These are phyloP conservation scores for Pichia scutulata DNA, from an alignment of 805 yeast species.

Conservation along the genomic window DNA sequence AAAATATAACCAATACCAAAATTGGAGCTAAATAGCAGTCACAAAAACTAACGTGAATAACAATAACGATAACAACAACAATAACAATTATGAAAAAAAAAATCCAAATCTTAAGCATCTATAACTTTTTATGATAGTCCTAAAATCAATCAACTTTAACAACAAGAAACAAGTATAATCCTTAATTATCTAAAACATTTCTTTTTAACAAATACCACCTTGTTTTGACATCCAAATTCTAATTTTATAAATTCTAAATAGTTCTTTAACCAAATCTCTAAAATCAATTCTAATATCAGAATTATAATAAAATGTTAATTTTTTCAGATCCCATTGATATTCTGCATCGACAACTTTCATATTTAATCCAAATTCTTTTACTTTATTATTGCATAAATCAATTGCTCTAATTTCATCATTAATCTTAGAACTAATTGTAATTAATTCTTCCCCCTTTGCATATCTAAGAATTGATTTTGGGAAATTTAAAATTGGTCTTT, in stretches of 20 bases:
- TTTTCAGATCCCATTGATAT: slow-evolving; percentile 79
- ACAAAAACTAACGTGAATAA: too few relatives aligned
- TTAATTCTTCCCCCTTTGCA: slow-evolving; percentile 56
- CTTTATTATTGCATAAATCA: slow-evolving; percentile 50
- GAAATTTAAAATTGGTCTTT: slow-evolving; percentile 44
- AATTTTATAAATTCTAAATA: slow-evolving; percentile 69
- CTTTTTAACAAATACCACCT: slow-evolving; percentile 5
- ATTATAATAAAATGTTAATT: slow-evolving; percentile 66
- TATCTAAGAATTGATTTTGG: slow-evolving; percentile 62
- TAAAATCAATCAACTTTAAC: background rate
- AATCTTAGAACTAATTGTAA: slow-evolving; percentile 48
- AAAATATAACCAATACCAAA: too few relatives aligned
- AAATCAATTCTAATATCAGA: slow-evolving; percentile 65
- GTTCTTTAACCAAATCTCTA: slow-evolving; percentile 67
- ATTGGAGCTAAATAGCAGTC: too few relatives aligned
- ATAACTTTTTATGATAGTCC: background rate
- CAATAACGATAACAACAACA: background rate
- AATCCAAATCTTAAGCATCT: background rate
- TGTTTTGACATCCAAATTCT: slow-evolving; percentile 75
- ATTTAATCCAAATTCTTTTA: slow-evolving; percentile 39
- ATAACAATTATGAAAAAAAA: too few relatives aligned
- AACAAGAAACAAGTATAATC: background rate
- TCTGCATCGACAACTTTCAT: slow-evolving; percentile 72
- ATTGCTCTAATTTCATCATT: slow-evolving; percentile 67
- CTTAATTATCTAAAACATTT: background rate